Conservation (phyloP, 2,329 filamentous ascomycete genomes). For the Uncinocarpus reesii region DNA sequence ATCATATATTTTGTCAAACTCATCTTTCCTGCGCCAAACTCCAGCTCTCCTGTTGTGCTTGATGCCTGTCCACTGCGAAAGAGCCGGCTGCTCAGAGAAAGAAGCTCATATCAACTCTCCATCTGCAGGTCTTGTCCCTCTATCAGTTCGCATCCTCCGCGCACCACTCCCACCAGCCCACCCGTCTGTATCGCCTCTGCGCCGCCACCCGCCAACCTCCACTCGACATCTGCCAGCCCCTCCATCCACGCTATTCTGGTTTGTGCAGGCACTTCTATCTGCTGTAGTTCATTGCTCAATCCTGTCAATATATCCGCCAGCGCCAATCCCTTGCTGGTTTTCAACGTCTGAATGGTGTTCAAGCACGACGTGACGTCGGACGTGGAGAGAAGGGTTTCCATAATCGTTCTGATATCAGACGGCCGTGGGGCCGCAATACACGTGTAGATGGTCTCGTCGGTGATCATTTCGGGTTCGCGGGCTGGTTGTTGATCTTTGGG, state of each 20-base stretch:
- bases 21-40: too few species aligned
- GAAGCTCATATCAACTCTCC: slow-evolving; percentile 6
- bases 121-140: slow-evolving; percentile 26
- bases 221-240: slow-evolving; percentile 85
- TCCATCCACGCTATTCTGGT: slow-evolving; percentile 88
- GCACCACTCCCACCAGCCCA: slow-evolving; percentile 77
- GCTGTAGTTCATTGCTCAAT: slow-evolving; percentile 68
- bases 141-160: slow-evolving; percentile 73
- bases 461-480: slow-evolving; percentile 72
- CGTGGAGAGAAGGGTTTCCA: slow-evolving; percentile 71
- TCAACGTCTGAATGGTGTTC: slow-evolving; percentile 76
- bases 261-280: slow-evolving; percentile 72
- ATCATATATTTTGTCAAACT: too few species aligned
- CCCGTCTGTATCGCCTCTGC: slow-evolving; percentile 86
- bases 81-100: too few species aligned
- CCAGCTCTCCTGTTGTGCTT: too few species aligned
- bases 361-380: slow-evolving; percentile 83
- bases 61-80: too few species aligned
- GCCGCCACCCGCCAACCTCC: slow-evolving; percentile 75
- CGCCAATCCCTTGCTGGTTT: slow-evolving; percentile 73
- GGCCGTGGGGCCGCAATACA: slow-evolving; percentile 95
- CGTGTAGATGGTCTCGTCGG: slow-evolving; percentile 85
- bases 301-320: slow-evolving; percentile 88
- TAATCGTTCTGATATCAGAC: slow-evolving; percentile 72
- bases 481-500: slow-evolving; percentile 47